Conservation (phyloP, 345 rosid genomes). For the Diplotaxis tenuifolia region DNA sequence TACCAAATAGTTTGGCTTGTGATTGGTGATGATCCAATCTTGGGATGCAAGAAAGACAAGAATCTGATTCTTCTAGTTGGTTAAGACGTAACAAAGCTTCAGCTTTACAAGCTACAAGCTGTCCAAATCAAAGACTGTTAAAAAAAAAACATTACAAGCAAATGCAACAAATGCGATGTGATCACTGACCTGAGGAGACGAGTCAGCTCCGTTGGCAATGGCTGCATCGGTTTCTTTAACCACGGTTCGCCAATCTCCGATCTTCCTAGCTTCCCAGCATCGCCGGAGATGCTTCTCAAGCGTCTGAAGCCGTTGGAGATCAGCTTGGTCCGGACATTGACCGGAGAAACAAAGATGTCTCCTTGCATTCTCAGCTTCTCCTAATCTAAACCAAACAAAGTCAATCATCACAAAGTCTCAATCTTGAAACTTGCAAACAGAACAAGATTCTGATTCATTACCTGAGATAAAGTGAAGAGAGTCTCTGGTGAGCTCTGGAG, state of each 20-base stretch:
- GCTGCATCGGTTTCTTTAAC: conserved; percentile 76
- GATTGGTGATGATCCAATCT: conserved; percentile 40
- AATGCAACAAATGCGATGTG: not conserved
- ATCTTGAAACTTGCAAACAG: not conserved
- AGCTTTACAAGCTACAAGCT: conserved; percentile 85
- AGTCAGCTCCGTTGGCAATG: conserved; percentile 71
- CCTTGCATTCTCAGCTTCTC: conserved; percentile 68
- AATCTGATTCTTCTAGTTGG: conserved; percentile 67
- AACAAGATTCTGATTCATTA: not conserved
- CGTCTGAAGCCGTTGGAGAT: conserved; percentile 66
- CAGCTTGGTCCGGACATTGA: conserved; percentile 65
- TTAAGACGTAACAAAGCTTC: conserved; percentile 87
- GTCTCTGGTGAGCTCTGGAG: conserved; percentile 76
- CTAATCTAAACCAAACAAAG: conserved; percentile 58
- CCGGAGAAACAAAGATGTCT: conserved; percentile 61
- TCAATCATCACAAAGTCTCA: not conserved
- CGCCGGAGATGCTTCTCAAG: conserved; percentile 72
- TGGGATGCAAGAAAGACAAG: conserved; percentile 48
- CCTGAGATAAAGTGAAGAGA: conserved; percentile 83
- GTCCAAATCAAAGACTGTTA: conserved; percentile 31
- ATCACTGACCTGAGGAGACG: conserved; percentile 68
- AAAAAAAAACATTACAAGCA: not conserved
- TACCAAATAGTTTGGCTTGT: conserved; percentile 52
- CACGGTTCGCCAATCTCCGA: conserved; percentile 71
- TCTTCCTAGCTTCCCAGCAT: conserved; percentile 72